These are phyloP conservation scores for Epichloe typhina DNA, from an alignment of 2,329 filamentous ascomycete genomes.

Conservation along the genomic window DNA sequence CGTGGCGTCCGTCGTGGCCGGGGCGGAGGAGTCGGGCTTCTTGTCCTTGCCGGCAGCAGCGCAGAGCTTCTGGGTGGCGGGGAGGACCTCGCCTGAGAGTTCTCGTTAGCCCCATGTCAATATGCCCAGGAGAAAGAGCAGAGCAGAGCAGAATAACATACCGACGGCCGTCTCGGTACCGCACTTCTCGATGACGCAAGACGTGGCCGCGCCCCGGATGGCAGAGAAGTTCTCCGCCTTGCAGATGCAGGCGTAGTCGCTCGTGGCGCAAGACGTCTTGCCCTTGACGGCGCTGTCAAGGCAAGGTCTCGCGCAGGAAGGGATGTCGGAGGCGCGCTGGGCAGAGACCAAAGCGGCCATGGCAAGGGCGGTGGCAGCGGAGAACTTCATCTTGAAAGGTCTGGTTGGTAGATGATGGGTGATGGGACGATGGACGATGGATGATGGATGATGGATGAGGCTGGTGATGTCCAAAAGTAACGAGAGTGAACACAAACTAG, in stretches of 20 bases:
- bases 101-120: no score
- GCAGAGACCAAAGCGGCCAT: slow-evolving; percentile 22
- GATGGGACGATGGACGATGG: background rate
- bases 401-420: background rate
- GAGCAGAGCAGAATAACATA: slow-evolving; percentile 11
- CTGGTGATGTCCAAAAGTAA: slow-evolving; percentile 8
- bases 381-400: slow-evolving; percentile 25
- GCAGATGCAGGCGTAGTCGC: slow-evolving; percentile 24
- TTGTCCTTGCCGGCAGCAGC: background rate
- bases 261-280: slow-evolving; percentile 18
- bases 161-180: slow-evolving; percentile 24
- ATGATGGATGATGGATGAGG: background rate
- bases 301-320: slow-evolving; percentile 25
- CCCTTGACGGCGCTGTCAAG: slow-evolving; percentile 18
- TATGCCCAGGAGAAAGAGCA: no score
- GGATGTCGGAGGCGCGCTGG: slow-evolving; percentile 22
- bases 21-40: slow-evolving; percentile 3
- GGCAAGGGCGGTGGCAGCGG: slow-evolving; percentile 19
- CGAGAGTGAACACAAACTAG: slow-evolving; percentile 15
- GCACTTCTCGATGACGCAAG: slow-evolving; percentile 24
- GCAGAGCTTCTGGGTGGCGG: slow-evolving; percentile 24
- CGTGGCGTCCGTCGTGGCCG: slow-evolving; percentile 2
- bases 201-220: slow-evolving; percentile 19
- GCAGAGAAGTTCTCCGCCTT: slow-evolving; percentile 15
- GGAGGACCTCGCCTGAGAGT: slow-evolving; percentile 24